A percentile compares a stretch with the other conserved stretches of the same genome.
Conservation (phyloP, 371 early-diverging fungal species). For the Synchytrium microbalum region DNA sequence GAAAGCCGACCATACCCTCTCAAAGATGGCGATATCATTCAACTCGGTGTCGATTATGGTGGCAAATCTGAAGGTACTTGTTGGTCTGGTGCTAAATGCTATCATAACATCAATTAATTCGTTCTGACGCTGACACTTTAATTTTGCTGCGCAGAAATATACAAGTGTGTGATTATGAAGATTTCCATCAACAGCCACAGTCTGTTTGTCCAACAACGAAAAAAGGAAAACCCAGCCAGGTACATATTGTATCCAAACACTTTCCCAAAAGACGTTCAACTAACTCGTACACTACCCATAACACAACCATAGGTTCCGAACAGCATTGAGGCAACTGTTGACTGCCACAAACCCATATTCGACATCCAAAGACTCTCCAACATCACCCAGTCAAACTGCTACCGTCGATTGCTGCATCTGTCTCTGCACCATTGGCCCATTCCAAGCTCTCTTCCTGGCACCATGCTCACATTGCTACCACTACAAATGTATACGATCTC, state of each 20-base stretch:
- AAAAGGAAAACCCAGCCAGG: slow-evolving; percentile 40
- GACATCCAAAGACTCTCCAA: slow-evolving; percentile 9
- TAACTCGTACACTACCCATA: not conserved
- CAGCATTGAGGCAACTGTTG: slow-evolving; percentile 37
- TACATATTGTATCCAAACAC: slow-evolving; percentile 8
- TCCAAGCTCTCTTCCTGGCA: slow-evolving; percentile 88
- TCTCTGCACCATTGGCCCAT: slow-evolving; percentile 76
- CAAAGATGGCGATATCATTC: slow-evolving; percentile 84
- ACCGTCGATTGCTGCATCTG: slow-evolving; percentile 88
- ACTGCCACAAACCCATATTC: slow-evolving; percentile 45
- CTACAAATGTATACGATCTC: slow-evolving; percentile 82
- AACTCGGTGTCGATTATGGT: slow-evolving; percentile 94
- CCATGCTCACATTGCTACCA: slow-evolving; percentile 94
- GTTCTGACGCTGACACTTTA: not conserved
- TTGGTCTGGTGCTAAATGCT: too few species aligned
- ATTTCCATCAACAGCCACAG: slow-evolving; percentile 39
- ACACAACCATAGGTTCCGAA: slow-evolving; percentile 25
- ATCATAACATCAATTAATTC: not conserved
- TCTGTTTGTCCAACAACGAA: slow-evolving; percentile 30
- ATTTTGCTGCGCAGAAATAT: slow-evolving; percentile 39
- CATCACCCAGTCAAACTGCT: not conserved
- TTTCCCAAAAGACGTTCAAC: not conserved
- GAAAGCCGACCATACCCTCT: slow-evolving; percentile 74
- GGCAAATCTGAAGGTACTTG: slow-evolving; percentile 66
- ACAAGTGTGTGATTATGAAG: slow-evolving; percentile 32